These are phyloP conservation scores for Neurospora tetraspora DNA, from an alignment of 495 filamentous ascomycete species.

Conservation along the genomic window DNA sequence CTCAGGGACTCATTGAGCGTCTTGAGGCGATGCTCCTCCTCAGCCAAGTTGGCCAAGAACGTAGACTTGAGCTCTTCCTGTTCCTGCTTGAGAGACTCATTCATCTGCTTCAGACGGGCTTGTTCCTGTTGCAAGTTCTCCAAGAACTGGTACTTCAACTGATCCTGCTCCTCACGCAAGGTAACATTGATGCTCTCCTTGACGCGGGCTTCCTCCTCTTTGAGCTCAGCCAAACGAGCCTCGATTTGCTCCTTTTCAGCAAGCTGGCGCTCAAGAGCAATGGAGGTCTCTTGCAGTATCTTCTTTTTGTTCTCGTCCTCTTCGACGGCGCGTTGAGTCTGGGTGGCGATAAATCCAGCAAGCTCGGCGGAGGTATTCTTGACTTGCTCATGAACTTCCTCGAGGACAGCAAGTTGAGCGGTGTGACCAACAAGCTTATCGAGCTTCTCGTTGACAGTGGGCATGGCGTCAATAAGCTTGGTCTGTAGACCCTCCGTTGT, in stretches of 20 bases:
- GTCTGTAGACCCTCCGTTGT: slow-evolving; percentile 38
- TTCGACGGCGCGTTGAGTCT: slow-evolving; percentile 67
- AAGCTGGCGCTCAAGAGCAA: slow-evolving; percentile 68
- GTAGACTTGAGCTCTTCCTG: slow-evolving; percentile 6
- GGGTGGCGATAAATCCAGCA: slow-evolving; percentile 70
- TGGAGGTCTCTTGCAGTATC: slow-evolving; percentile 69
- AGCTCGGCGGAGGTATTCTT: slow-evolving; percentile 77
- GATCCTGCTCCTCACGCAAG: slow-evolving; percentile 44
- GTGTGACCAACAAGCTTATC: slow-evolving; percentile 69
- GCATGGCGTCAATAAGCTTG: slow-evolving; percentile 42
- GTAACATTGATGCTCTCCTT: slow-evolving; percentile 28
- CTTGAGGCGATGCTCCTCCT: slow-evolving; percentile 5
- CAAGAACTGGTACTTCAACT: slow-evolving; percentile 19
- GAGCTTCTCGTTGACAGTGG: slow-evolving; percentile 69
- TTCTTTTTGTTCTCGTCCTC: slow-evolving; percentile 71
- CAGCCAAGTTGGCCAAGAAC: slow-evolving; percentile 6
- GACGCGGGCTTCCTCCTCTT: slow-evolving; percentile 31
- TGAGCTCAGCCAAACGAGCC: slow-evolving; percentile 50
- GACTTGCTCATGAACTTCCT: slow-evolving; percentile 85
- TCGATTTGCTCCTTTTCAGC: slow-evolving; percentile 74
- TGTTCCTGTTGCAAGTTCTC: slow-evolving; percentile 18
- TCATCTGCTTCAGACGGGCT: slow-evolving; percentile 12
- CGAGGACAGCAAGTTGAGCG: too few species aligned
- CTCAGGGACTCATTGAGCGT: slow-evolving; percentile 4
- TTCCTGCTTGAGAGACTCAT: slow-evolving; percentile 4